phyloP scores from a whole-genome alignment of 169 alveolate species.

The Plasmodium cynomolgi region DNA sequence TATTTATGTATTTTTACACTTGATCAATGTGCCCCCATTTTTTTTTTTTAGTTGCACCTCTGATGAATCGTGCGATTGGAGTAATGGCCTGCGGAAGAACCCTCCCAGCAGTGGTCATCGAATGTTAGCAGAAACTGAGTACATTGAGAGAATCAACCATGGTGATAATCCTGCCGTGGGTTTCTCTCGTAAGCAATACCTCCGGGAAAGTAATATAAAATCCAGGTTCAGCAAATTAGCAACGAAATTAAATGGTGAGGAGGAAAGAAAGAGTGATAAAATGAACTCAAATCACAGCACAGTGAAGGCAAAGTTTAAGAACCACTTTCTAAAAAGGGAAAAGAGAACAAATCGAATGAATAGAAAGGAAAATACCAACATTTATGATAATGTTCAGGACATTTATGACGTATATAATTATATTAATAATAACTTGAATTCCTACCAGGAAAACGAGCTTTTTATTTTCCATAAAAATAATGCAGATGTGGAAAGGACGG shows the following conservation, averaged over 20 bases:
- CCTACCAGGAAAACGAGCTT: not conserved
- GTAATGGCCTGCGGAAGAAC: not conserved
- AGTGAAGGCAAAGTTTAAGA: not conserved
- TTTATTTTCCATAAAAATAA: not conserved
- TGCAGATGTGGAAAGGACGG: not conserved
- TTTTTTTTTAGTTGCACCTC: not conserved
- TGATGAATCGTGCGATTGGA: not conserved
- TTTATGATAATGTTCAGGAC: not conserved
- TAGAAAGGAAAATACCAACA: not conserved
- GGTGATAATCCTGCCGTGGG: not conserved
- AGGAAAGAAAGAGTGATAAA: not conserved
- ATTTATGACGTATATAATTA: not conserved
- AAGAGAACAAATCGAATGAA: not conserved
- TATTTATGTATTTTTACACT: not conserved
- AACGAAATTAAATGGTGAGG: not conserved
- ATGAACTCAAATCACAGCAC: not conserved
- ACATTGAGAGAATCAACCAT: not conserved
- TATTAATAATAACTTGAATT: not conserved
- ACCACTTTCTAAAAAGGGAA: not conserved
- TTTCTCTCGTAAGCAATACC: not conserved
- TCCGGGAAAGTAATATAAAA: not conserved
- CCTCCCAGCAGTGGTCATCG: not conserved
- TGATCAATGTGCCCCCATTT: not conserved
- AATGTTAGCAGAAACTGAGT: not conserved
- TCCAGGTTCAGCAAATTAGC: not conserved